Evolutionary conservation across 495 filamentous ascomycete genomes (phyloP).

Genomic region (Xylaria curta): DNA sequence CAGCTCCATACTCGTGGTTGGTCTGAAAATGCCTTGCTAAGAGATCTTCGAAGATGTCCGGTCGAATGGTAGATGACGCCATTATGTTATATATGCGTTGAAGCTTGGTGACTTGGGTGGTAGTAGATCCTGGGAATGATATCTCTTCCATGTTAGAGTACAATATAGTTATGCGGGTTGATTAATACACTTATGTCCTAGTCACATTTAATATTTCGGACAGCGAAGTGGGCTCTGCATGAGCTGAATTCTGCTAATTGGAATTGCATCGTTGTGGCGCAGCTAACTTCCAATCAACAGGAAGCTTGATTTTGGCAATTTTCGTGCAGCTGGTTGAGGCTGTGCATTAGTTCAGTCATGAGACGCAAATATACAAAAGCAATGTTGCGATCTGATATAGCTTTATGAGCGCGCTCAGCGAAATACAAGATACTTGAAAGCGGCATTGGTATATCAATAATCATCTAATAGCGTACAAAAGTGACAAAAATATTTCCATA

Average conservation of each 20-base stretch:
- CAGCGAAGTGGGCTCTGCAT: not conserved
- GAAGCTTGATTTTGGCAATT: too few species aligned
- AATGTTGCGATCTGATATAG: too few species aligned
- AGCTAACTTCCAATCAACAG: not conserved
- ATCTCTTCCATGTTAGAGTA: not conserved
- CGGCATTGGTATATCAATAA: too few species aligned
- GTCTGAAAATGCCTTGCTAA: not conserved
- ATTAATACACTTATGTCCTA: not conserved
- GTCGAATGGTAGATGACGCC: not conserved
- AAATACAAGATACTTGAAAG: too few species aligned
- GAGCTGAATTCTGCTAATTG: not conserved
- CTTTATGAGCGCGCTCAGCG: too few species aligned
- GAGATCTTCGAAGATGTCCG: not conserved
- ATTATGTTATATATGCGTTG: not conserved
- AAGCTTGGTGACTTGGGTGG: not conserved
- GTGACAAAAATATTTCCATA: too few species aligned
- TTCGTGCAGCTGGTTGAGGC: not conserved
- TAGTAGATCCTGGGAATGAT: not conserved
- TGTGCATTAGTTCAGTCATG: not conserved
- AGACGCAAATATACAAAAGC: too few species aligned
- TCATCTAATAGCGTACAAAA: too few species aligned
- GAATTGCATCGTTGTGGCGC: not conserved
- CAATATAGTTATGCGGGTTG: not conserved
- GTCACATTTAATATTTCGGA: not conserved
- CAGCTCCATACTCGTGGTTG: not conserved